Percentiles rank a stretch among this genome's conserved stretches.
These are phyloP conservation scores for Pythium phragmiticola DNA, from an alignment of 352 stramenopile genomes.

Conservation along the genomic window DNA sequence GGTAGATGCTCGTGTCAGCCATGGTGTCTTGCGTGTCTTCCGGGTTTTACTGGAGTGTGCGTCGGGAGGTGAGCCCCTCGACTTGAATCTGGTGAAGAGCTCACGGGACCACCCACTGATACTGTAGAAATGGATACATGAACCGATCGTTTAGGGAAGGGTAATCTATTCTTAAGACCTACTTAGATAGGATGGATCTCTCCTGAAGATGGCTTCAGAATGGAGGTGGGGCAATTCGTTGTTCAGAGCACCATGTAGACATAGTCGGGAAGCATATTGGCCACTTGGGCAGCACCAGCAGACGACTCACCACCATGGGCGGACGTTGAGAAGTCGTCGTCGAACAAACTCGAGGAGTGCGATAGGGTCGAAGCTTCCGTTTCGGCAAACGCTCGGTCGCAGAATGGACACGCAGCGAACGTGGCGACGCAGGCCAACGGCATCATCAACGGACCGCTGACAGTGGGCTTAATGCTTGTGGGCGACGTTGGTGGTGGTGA, in stretches of 20 bases:
- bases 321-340: not conserved
- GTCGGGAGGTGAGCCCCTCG: not conserved
- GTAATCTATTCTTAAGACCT: not conserved
- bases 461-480: too few relatives aligned
- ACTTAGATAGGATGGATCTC: not conserved
- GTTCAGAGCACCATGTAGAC: not conserved
- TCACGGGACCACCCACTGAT: conserved; percentile 4
- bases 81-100: not conserved
- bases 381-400: not conserved
- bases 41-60: conserved; percentile 27
- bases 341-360: not conserved
- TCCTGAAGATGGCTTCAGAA: not conserved
- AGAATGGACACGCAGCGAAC: not conserved
- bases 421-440: not conserved
- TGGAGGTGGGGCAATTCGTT: not conserved
- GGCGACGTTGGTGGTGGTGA: too few relatives aligned
- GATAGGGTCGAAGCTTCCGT: not conserved
- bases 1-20: conserved; percentile 85
- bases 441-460: not conserved
- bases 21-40: conserved; percentile 39
- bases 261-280: not conserved
- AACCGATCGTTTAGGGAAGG: not conserved
- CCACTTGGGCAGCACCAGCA: not conserved
- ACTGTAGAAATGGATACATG: not conserved
- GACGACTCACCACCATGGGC: not conserved